Evolutionary conservation across 192 early-diverging fungal genomes (phyloP), one percentile per base, ranked within the genome.

Genomic region (Diversispora epigaea): DNA sequence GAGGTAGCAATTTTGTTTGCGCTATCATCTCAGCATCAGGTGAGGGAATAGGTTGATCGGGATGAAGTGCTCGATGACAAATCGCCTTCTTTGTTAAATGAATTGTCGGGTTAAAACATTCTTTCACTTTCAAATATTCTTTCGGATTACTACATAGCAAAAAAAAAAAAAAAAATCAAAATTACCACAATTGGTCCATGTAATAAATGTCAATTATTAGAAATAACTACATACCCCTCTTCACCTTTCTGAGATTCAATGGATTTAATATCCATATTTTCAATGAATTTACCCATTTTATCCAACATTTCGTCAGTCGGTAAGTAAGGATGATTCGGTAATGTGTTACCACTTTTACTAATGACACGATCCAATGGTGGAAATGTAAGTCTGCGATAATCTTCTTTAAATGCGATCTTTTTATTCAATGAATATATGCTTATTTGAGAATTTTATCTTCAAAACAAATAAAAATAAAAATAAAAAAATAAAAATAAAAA

Each of bases 371-470:
- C 83, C 64, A 91, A 63, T 9, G 87, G 79, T 10, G 81, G 68
- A 81, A 90, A 90, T 0, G 82, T 66, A 73, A 83, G 86, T 15
- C 80, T 73, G 0, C 88, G 83, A 45, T 87, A 71, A 75, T 93
- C 90, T 77, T 93, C 89, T 19, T 78, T 82, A 80, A 90, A 92
- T 5, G 91, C 88, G 46, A 91, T 68, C 87, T 91, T 50, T 76
- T 44, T 5, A 46, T 63, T n/a, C 19, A 9, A 32, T 46, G 17
- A 46, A n/a, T 44, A 52, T 6, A 10, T 39, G 12, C 8, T 72
- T 47, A 43, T 21, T 25, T 41, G 19, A 43, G 9, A 41, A 8
- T 44, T 7, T 40, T n/a, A 21, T 50, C 25, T 7, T 5, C n/a
- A 47, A 46, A 50, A 50, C 69, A 44, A 55, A 68, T 21, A 6